Conservation (phyloP, 768 basidiomycete genomes). For the Boletus coccyginus region DNA sequence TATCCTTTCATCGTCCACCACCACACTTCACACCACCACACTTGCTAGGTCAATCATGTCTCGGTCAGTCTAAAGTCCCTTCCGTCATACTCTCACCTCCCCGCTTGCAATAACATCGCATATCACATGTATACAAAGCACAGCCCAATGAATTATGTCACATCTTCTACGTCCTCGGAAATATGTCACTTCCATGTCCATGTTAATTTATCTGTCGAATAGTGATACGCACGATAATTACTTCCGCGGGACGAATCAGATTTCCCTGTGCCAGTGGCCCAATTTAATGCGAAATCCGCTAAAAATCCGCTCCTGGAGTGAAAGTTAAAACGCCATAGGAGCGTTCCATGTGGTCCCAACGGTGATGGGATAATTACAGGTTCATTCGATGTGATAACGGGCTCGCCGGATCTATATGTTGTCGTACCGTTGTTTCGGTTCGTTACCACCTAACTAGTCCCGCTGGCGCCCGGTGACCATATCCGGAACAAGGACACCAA, state of each 20-base stretch:
- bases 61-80: neutral
- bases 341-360: slow-evolving; percentile 4
- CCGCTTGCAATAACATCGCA: neutral
- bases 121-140: neutral
- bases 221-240: slow-evolving; percentile 2
- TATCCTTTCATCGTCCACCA: neutral
- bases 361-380: neutral
- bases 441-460: slow-evolving; percentile 10
- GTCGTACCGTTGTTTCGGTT: slow-evolving; percentile 23
- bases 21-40: neutral
- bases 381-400: slow-evolving; percentile 10
- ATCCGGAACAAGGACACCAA: slow-evolving; percentile 17
- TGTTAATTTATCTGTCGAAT: neutral
- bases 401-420: slow-evolving; percentile 14
- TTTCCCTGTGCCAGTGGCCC: neutral
- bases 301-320: slow-evolving; percentile 9
- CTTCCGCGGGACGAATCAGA: slow-evolving; percentile 10
- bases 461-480: slow-evolving; percentile 6
- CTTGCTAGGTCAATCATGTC: neutral
- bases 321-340: slow-evolving; percentile 6
- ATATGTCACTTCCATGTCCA: slow-evolving; percentile 1
- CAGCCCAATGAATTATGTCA: neutral
- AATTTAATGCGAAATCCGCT: slow-evolving; percentile 1
- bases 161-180: slow-evolving; percentile 13
- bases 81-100: neutral